Percentiles rank a stretch among this genome's conserved stretches.
Evolutionary conservation across 106 monocot species (phyloP).

Genomic region (Dendrobium huoshanense): DNA sequence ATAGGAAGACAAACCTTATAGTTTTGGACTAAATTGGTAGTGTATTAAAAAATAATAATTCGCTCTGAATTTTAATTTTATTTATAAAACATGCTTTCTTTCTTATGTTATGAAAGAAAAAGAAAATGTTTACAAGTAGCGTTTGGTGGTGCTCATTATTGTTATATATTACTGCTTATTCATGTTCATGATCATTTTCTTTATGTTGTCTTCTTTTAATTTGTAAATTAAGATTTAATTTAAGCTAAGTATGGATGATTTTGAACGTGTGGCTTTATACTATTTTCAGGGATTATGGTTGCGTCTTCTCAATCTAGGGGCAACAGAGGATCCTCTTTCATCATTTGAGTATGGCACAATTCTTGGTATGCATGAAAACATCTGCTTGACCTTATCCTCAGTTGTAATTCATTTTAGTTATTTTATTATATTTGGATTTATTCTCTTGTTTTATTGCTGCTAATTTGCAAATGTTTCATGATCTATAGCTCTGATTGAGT

Average conservation of each 20-base stretch:
- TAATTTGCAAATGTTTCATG: not conserved
- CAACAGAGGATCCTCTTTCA: conserved; percentile 98
- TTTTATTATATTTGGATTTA: not conserved
- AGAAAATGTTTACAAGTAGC: not conserved
- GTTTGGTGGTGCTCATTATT: not conserved
- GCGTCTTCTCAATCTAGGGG: conserved; percentile 90
- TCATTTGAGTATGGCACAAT: conserved; percentile 99
- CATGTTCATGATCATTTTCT: not conserved
- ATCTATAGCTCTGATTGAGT: conserved; percentile 84
- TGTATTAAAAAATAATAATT: not conserved
- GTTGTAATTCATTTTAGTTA: not conserved
- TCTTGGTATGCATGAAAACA: conserved; percentile 51
- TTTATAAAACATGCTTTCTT: not conserved
- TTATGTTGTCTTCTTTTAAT: not conserved
- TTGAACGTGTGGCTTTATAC: not conserved
- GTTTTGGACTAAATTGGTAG: not conserved
- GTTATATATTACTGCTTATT: not conserved
- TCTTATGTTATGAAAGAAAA: not conserved
- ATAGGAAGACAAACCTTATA: not conserved
- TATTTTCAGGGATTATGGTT: conserved; percentile 79
- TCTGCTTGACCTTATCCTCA: not conserved
- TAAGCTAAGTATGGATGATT: not conserved
- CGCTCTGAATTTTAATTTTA: not conserved
- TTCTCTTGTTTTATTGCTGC: not conserved
- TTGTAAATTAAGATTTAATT: not conserved